Percentiles rank a stretch among this genome's conserved stretches.
phyloP scores from a whole-genome alignment of 164 flowering plant genomes.

The Euptelea pleiosperma region DNA sequence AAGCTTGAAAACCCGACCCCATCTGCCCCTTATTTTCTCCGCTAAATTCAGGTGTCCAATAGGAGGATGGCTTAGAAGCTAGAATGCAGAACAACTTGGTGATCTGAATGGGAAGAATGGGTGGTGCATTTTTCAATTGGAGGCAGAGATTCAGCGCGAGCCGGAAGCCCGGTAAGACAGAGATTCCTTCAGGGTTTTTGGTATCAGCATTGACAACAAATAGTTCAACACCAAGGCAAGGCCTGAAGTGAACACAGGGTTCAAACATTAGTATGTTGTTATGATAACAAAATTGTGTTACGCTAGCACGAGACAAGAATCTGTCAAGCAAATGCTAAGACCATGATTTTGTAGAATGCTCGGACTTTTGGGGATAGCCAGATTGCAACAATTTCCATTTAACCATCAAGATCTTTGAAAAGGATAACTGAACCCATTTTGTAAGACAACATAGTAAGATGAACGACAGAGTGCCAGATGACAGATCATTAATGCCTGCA shows the following conservation, averaged over 20 bases:
- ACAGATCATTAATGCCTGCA: too few species aligned
- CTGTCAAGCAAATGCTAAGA: neutral
- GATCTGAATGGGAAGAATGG: constrained; percentile 17
- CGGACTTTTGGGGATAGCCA: too few species aligned
- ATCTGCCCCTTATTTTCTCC: constrained; percentile 22
- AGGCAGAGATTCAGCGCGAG: constrained; percentile 68
- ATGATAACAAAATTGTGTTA: neutral
- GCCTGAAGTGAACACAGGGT: constrained; percentile 40
- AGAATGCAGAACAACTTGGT: constrained; percentile 61
- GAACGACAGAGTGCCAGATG: too few species aligned
- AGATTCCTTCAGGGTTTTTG: constrained; percentile 25
- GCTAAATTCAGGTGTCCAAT: constrained; percentile 6
- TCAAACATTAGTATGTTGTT: neutral
- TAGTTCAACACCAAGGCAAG: constrained; percentile 58
- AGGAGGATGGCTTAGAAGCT: constrained; percentile 35
- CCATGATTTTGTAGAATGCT: neutral
- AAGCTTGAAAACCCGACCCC: constrained; percentile 19
- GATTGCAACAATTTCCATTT: too few species aligned
- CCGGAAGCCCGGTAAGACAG: constrained; percentile 42
- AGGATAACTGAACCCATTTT: too few species aligned
- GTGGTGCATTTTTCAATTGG: constrained; percentile 52
- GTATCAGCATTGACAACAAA: constrained; percentile 35
- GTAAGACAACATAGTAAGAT: too few species aligned
- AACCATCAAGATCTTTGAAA: too few species aligned
- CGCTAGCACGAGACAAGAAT: neutral